These are phyloP conservation scores for Forsythia viridissima DNA, from an alignment of 257 asterid genomes.

Conservation along the genomic window DNA sequence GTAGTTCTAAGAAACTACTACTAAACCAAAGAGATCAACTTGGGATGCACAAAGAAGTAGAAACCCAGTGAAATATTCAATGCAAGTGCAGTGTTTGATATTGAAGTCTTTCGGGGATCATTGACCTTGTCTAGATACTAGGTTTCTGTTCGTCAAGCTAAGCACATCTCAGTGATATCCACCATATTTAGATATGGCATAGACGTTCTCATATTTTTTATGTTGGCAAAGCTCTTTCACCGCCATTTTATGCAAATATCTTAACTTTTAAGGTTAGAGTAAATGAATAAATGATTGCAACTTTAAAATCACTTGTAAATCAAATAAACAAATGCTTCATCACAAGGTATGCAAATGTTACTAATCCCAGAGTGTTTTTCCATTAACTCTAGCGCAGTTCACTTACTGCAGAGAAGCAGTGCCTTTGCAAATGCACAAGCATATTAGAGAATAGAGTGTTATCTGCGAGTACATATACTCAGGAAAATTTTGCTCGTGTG, in stretches of 20 bases:
- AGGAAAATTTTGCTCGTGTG: background rate
- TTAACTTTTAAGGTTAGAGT: background rate
- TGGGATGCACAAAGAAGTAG: background rate
- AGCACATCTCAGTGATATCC: background rate
- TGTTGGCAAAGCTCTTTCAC: background rate
- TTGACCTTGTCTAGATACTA: background rate
- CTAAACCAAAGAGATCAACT: background rate
- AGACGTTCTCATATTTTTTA: background rate
- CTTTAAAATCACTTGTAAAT: background rate
- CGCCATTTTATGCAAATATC: background rate
- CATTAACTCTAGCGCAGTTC: background rate
- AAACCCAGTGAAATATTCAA: background rate
- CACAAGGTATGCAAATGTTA: background rate
- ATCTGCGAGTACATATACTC: background rate
- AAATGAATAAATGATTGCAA: background rate
- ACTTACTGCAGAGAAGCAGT: background rate
- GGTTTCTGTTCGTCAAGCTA: background rate
- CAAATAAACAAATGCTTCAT: background rate
- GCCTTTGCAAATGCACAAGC: background rate
- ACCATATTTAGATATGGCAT: background rate
- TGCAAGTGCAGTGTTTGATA: constrained; percentile 2
- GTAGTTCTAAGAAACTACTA: background rate
- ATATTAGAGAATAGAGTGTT: background rate
- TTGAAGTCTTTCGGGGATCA: constrained; percentile 9
- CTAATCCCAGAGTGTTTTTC: background rate